Evolutionary conservation across 2,329 filamentous ascomycete species (phyloP), one percentile per base, ranked within the genome.

Genomic region (Ophiostoma sp.): DNA sequence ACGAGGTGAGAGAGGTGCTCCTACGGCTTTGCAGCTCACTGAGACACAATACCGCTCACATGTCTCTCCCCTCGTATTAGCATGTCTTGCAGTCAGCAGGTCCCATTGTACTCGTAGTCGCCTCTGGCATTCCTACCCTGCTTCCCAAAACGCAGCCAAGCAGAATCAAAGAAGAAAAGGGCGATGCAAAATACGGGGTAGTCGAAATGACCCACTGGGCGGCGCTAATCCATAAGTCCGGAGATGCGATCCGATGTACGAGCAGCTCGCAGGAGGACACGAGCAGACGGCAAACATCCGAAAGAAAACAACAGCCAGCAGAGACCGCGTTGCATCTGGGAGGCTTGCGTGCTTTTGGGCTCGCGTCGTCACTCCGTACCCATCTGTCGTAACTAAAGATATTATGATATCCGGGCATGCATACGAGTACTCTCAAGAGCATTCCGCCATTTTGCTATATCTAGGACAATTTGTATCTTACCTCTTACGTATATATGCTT

Each of bases 241-340:
- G 55, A 60, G 55, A 60, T 38, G 55, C 55, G 55, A 60, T 60
- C 27, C 45, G 45, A 49, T 45, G 42, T 12, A 45, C n/a, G 14
- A 27, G 49, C 49, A 18, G 49, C 49, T 18, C n/a, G 16, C 49
- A 52, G 49, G 49, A 27, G 49, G 49, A 8, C 8, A 14, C 3
- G 27, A 55, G n/a, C 7, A 55, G 7, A 55, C n/a, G 16, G 45
- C 45, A 45, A 45, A 12, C 44, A 12, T 45, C 12, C 14, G 11
- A 12, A 45, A 27, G 27, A 27, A 27, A 27, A 27, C 27, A 27
- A 27, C 27, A 27, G 27, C 2, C n/a, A 18, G 6, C 6, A 44
- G 5, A 44, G 12, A 44, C 47, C n/a, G 11, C 2, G 9, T 27
- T 18, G 49, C 27, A 27, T 27, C 27, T 27, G 27, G 27, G 27